A percentile compares a stretch with the other conserved stretches of the same genome.
These are phyloP conservation scores for Purshia tridentata DNA, from an alignment of 306 rosid genomes.

Conservation along the genomic window DNA sequence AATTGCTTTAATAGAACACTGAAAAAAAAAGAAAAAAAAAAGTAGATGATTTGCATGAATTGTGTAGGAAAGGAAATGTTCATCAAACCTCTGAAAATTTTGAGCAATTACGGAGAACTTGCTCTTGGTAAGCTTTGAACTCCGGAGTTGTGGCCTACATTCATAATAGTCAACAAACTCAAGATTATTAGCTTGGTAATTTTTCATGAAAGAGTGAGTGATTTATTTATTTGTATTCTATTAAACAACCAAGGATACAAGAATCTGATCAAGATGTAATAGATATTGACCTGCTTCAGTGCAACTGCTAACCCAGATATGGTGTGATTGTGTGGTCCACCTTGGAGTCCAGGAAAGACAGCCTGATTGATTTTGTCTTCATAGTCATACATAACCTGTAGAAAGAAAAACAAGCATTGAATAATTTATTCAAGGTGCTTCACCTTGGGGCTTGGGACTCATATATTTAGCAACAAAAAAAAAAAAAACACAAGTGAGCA, in stretches of 20 bases:
- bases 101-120: constrained; percentile 73
- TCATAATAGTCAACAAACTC: constrained; percentile 25
- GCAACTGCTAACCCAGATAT: constrained; percentile 88
- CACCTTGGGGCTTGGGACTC: constrained; percentile 26
- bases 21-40: background rate
- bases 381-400: constrained; percentile 66
- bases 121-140: constrained; percentile 85
- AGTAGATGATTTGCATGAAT: background rate
- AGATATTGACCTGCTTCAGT: constrained; percentile 66
- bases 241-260: background rate
- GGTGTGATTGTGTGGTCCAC: constrained; percentile 95
- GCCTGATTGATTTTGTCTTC: constrained; percentile 91
- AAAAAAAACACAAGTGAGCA: constrained; percentile 6
- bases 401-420: constrained; percentile 25
- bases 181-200: background rate
- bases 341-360: constrained; percentile 96
- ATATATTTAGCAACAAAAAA: constrained; percentile 18
- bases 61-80: background rate
- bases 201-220: too few species aligned
- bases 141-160: constrained; percentile 77
- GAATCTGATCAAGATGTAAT: background rate
- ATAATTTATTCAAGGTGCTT: constrained; percentile 20
- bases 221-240: too few species aligned
- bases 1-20: background rate
- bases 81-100: constrained; percentile 69